A percentile compares a stretch with the other conserved stretches of the same genome.
phyloP scores from a whole-genome alignment of 2,329 filamentous ascomycete species.

The Colletotrichum karsti region DNA sequence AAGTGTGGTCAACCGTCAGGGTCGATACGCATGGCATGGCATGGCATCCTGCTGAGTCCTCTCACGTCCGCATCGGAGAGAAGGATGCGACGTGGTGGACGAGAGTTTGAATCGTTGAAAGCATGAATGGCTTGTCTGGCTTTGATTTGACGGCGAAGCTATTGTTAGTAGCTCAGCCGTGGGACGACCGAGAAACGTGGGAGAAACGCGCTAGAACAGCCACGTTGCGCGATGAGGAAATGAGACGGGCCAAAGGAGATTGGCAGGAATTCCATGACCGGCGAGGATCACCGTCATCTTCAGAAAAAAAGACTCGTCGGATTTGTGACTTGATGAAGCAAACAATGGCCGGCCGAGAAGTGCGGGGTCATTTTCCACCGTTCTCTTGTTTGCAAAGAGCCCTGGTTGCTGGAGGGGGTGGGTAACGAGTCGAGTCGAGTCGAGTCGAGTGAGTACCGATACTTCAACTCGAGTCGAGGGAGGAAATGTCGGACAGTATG shows the following conservation, averaged over 20 bases:
- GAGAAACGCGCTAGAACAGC: slow-evolving; percentile 19
- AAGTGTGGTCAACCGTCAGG: slow-evolving; percentile 11
- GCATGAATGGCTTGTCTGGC: background rate
- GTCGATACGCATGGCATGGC: background rate
- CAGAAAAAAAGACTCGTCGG: background rate
- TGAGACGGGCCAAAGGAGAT: background rate
- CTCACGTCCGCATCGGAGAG: background rate
- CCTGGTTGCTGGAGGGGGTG: slow-evolving; percentile 26
- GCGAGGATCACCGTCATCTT: too few relatives aligned
- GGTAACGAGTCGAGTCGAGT: background rate
- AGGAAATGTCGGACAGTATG: background rate
- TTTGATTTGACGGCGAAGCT: background rate
- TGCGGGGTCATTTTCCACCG: slow-evolving; percentile 4
- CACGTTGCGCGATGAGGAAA: background rate
- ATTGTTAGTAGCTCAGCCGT: background rate
- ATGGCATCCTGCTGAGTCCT: background rate
- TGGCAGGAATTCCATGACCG: background rate
- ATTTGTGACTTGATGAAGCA: background rate
- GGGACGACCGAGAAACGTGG: background rate
- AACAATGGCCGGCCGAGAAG: background rate
- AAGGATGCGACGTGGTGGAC: background rate
- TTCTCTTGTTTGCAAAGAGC: slow-evolving; percentile 28
- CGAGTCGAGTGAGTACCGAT: background rate
- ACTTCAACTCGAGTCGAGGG: background rate
- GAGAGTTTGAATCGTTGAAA: background rate